phyloP scores from a whole-genome alignment of 352 stramenopile genomes.

The Blastocystis sp. region DNA sequence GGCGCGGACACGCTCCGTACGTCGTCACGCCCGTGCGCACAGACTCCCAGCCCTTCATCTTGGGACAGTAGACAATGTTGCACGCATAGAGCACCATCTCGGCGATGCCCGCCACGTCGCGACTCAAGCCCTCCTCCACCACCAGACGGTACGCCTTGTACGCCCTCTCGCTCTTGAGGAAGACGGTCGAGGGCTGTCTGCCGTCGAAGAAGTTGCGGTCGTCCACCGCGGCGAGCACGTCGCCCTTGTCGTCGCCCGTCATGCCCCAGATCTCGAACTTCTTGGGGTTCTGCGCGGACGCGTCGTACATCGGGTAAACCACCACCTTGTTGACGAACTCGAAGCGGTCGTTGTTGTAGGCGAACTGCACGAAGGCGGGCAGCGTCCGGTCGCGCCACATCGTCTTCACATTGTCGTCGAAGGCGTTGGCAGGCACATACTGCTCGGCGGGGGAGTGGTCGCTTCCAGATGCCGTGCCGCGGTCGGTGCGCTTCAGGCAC shows the following conservation, averaged over 20 bases:
- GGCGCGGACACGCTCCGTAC: neutral
- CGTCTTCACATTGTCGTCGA: neutral
- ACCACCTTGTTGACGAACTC: neutral
- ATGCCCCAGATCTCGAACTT: slow-evolving; percentile 43
- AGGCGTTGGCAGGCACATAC: neutral
- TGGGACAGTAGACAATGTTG: slow-evolving; percentile 8
- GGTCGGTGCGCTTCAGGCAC: slow-evolving; percentile 1
- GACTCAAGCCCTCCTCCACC: neutral
- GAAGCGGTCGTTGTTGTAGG: neutral
- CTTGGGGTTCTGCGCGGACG: neutral
- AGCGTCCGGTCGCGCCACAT: neutral
- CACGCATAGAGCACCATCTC: slow-evolving; percentile 23
- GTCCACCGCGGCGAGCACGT: slow-evolving; percentile 12
- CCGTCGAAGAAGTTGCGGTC: neutral
- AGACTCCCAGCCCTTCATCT: slow-evolving; percentile 13
- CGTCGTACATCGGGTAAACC: too few relatives aligned
- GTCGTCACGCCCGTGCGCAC: neutral
- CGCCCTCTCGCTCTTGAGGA: neutral
- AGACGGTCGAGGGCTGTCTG: neutral
- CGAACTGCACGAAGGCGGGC: slow-evolving; percentile 2
- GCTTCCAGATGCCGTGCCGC: neutral
- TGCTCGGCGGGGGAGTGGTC: neutral
- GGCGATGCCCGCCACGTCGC: neutral
- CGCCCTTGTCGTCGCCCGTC: slow-evolving; percentile 1
- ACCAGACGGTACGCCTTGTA: slow-evolving; percentile 12